Evolutionary conservation across 2,329 filamentous ascomycete species (phyloP).

Genomic region (Calycina marina): DNA sequence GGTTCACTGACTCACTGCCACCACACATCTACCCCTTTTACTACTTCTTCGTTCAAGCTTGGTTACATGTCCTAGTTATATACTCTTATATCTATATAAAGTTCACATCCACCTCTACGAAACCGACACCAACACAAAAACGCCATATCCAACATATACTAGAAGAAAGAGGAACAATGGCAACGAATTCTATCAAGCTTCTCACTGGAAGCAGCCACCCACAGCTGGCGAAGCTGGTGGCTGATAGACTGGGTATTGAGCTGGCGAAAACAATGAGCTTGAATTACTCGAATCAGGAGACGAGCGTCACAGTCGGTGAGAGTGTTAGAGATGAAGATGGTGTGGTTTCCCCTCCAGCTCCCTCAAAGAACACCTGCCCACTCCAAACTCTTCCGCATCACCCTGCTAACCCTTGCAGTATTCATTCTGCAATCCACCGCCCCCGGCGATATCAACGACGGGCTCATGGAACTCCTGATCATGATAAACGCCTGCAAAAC

Average conservation of each 20-base stretch:
- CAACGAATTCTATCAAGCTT: conserved; percentile 60
- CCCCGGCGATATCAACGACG: conserved; percentile 94
- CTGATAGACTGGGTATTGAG: conserved; percentile 51
- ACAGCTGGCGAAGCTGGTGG: conserved; percentile 51
- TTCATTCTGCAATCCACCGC: conserved; percentile 94
- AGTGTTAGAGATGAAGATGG: conserved; percentile 92
- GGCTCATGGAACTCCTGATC: conserved; percentile 94
- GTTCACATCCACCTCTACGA: too few species aligned
- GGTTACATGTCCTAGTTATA: too few species aligned
- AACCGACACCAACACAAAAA: too few species aligned
- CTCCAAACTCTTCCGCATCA: background rate
- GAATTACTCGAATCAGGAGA: conserved; percentile 79
- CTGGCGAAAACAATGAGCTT: conserved; percentile 67
- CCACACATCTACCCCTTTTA: too few species aligned
- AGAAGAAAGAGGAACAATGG: too few species aligned
- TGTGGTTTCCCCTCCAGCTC: conserved; percentile 19
- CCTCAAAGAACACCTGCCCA: background rate
- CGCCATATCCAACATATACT: too few species aligned
- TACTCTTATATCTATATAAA: too few species aligned
- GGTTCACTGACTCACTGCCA: too few species aligned
- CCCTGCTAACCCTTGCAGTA: conserved; percentile 34
- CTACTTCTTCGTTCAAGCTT: too few species aligned
- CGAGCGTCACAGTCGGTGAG: conserved; percentile 86
- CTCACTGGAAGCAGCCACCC: conserved; percentile 65
- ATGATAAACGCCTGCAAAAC: conserved; percentile 95